Conservation (phyloP, 306 rosid species). For the Betula pendula region DNA sequence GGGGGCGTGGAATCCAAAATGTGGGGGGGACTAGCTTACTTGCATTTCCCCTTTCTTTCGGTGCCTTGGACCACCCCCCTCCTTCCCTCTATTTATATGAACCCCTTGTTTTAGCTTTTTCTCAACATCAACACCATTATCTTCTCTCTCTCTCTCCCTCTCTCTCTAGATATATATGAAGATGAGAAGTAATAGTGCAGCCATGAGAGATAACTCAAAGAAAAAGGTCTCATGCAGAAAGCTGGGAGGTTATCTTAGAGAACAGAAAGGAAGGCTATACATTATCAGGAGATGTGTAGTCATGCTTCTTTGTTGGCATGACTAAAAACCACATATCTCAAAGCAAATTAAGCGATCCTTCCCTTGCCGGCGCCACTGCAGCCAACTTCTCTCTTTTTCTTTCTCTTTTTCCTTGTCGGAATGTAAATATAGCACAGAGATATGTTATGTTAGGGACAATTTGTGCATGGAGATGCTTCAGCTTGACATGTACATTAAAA, state of each 20-base stretch:
- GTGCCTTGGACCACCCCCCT: not conserved
- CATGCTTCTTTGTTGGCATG: constrained; percentile 17
- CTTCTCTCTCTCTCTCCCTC: not conserved
- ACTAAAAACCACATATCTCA: no score
- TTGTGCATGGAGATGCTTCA: not conserved
- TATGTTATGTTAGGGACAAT: not conserved
- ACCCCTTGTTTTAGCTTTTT: not conserved
- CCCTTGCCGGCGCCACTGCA: not conserved
- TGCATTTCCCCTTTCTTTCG: not conserved
- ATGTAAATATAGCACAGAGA: not conserved
- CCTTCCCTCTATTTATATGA: not conserved
- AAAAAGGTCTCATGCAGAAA: not conserved
- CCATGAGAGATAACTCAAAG: not conserved
- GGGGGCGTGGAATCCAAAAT: constrained; percentile 1
- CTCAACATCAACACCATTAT: no score
- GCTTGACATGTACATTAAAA: not conserved
- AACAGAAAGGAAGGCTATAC: constrained; percentile 15
- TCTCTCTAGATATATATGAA: not conserved
- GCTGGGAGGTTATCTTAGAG: constrained; percentile 13
- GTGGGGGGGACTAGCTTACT: not conserved
- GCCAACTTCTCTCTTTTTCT: not conserved
- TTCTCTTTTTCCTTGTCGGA: not conserved
- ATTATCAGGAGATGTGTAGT: constrained; percentile 17
- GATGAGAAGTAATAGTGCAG: not conserved
- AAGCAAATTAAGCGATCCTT: no score